A percentile compares a stretch with the other conserved stretches of the same genome.
phyloP scores from a whole-genome alignment of 169 alveolate genomes.

The Cryptosporidium bovis region DNA sequence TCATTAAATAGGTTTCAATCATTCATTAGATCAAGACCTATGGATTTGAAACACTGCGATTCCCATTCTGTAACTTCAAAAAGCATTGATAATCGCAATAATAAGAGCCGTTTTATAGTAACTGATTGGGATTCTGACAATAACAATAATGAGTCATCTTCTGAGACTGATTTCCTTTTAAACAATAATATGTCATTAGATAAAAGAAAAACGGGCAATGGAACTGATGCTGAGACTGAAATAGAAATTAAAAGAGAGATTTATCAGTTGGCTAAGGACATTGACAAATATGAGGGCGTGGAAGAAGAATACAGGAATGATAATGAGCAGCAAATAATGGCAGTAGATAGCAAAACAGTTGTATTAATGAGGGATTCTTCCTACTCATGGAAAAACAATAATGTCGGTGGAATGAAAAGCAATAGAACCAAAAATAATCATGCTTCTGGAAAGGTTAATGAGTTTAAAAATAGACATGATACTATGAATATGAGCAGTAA shows the following conservation, averaged over 20 bases:
- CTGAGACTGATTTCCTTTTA: neutral
- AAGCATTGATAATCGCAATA: neutral
- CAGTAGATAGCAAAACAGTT: neutral
- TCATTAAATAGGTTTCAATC: conserved; percentile 61
- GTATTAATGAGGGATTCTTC: conserved; percentile 48
- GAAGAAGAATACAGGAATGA: neutral
- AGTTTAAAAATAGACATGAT: neutral
- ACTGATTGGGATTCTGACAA: too few relatives aligned
- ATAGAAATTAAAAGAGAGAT: neutral
- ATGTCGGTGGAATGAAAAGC: neutral
- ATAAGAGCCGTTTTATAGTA: too few relatives aligned
- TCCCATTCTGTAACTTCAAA: conserved; percentile 31
- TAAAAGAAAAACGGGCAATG: too few relatives aligned
- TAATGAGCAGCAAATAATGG: neutral
- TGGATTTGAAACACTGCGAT: conserved; percentile 60
- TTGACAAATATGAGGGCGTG: conserved; percentile 3
- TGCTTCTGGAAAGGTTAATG: neutral
- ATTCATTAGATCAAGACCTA: conserved; percentile 61
- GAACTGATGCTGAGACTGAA: too few relatives aligned
- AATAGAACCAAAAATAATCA: neutral
- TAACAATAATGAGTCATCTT: neutral
- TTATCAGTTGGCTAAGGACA: neutral
- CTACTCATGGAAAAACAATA: conserved; percentile 48
- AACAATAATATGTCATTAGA: too few relatives aligned
- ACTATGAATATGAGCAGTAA: neutral